These are phyloP conservation scores for Fusarium sp. DNA, from an alignment of 2,329 filamentous ascomycete genomes.

Conservation along the genomic window DNA sequence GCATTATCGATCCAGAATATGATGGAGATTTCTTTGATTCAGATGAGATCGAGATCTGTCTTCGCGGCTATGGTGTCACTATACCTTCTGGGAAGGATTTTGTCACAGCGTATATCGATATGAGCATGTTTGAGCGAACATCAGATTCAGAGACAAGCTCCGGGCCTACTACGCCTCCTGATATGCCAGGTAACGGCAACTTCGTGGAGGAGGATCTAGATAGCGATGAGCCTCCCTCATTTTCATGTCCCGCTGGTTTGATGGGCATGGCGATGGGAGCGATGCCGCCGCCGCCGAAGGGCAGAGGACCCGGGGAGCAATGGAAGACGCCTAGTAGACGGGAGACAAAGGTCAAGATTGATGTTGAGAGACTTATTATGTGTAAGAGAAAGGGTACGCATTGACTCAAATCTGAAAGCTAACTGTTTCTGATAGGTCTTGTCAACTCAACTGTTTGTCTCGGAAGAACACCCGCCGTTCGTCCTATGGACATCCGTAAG, in stretches of 20 bases:
- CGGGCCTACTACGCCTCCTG: background rate
- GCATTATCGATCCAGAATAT: background rate
- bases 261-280: slow-evolving; percentile 2
- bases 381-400: background rate
- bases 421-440: background rate
- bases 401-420: accelerated
- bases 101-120: slow-evolving; percentile 1
- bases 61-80: background rate
- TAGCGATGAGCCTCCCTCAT: background rate
- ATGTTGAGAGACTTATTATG: background rate
- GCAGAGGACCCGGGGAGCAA: background rate
- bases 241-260: background rate
- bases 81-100: background rate
- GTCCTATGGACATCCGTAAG: background rate
- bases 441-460: slow-evolving; percentile 3
- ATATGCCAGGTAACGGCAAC: background rate
- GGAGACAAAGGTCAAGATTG: background rate
- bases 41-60: slow-evolving; percentile 1
- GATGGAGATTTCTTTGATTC: background rate
- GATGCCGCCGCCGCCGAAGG: background rate
- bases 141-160: background rate
- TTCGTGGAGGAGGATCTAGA: background rate
- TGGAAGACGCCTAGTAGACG: background rate
- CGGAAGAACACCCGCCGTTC: slow-evolving; percentile 1
- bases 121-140: slow-evolving; percentile 1